These are phyloP conservation scores for Croton laevigatus DNA, from an alignment of 441 rosid species.

Conservation along the genomic window DNA sequence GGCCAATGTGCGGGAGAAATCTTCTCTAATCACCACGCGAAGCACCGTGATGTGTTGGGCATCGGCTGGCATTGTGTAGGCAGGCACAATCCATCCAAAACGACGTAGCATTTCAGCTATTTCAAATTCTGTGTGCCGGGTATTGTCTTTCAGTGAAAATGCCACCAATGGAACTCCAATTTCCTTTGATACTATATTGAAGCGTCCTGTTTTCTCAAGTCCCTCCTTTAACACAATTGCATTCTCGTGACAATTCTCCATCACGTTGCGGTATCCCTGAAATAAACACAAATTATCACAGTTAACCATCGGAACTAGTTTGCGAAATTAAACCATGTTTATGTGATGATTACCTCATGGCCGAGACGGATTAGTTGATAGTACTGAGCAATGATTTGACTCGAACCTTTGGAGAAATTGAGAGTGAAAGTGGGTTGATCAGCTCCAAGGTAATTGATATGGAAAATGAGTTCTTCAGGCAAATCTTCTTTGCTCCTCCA, in stretches of 20 bases:
- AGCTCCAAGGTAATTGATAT: conserved; percentile 86
- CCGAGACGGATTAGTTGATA: conserved; percentile 87
- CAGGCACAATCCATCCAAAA: conserved; percentile 87
- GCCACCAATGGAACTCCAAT: conserved; percentile 88
- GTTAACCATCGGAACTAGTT: background rate
- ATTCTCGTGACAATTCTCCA: conserved; percentile 82
- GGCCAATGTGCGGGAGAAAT: conserved; percentile 76
- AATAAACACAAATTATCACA: background rate
- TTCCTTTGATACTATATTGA: conserved; percentile 77
- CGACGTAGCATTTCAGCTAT: conserved; percentile 73
- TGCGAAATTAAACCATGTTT: background rate
- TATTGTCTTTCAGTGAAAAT: conserved; percentile 74
- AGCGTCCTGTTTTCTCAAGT: conserved; percentile 55
- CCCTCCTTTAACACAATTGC: conserved; percentile 64
- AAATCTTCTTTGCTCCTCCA: conserved; percentile 92
- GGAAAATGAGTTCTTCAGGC: conserved; percentile 94
- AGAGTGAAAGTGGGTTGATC: conserved; percentile 98
- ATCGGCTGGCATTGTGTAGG: conserved; percentile 85
- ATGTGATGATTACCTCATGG: conserved; percentile 42
- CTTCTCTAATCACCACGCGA: conserved; percentile 83
- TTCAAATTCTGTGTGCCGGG: conserved; percentile 60
- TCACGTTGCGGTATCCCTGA: conserved; percentile 70
- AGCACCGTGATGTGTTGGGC: conserved; percentile 87
- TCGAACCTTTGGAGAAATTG: conserved; percentile 93
- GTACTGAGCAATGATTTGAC: conserved; percentile 90